Percentiles rank a stretch among this genome's conserved stretches.
phyloP scores from a whole-genome alignment of 1,284 basidiomycete species.

The Tremellales sp. region DNA sequence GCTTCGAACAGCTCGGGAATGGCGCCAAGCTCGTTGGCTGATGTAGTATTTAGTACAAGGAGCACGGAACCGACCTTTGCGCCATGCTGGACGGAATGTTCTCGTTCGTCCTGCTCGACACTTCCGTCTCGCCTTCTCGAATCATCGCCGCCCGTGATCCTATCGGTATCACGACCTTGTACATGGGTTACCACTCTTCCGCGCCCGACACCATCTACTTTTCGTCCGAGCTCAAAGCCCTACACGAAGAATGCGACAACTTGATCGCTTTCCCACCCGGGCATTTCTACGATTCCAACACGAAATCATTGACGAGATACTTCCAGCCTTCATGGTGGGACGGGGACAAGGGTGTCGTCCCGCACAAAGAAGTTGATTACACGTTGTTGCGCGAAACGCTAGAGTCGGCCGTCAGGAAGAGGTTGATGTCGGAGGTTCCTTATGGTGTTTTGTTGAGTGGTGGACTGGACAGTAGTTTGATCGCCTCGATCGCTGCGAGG shows the following conservation, averaged over 20 bases:
- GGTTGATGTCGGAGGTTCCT: conserved; percentile 98
- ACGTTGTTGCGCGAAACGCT: conserved; percentile 72
- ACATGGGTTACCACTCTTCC: conserved; percentile 88
- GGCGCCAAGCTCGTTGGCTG: background rate
- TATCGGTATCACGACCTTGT: conserved; percentile 96
- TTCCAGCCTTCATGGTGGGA: conserved; percentile 89
- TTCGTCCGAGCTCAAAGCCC: conserved; percentile 91
- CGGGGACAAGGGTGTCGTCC: conserved; percentile 59
- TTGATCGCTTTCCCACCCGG: conserved; percentile 96
- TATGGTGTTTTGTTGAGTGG: conserved; percentile 96
- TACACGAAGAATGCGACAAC: conserved; percentile 89
- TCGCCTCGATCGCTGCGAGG: conserved; percentile 92
- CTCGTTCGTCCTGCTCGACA: conserved; percentile 94
- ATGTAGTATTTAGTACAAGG: conserved; percentile 68
- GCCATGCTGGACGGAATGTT: conserved; percentile 95
- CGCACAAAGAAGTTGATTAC: conserved; percentile 65
- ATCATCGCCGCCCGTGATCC: conserved; percentile 96
- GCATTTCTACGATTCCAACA: conserved; percentile 83
- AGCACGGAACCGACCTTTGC: conserved; percentile 71
- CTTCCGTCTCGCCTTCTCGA: conserved; percentile 79
- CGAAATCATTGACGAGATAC: conserved; percentile 72
- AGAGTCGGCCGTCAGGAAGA: conserved; percentile 89
- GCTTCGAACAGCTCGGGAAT: background rate
- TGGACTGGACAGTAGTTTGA: conserved; percentile 92
- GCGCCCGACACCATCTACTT: conserved; percentile 85